Evolutionary conservation across 495 filamentous ascomycete genomes (phyloP), one percentile per base, ranked within the genome.

Genomic region (Hypoxylon crocopeplum): DNA sequence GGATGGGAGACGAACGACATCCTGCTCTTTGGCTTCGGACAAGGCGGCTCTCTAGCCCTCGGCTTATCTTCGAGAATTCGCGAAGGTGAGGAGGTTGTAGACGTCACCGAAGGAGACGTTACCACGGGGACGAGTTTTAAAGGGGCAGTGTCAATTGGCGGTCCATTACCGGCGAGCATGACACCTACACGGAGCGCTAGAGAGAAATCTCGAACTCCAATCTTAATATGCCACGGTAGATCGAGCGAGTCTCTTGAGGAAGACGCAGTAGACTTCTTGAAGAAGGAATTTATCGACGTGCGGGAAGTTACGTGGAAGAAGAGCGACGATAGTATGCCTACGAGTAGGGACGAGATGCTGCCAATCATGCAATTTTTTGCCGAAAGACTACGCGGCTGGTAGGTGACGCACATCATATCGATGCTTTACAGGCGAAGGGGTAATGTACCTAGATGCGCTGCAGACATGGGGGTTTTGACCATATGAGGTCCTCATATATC

Each of bases 321-420:
- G 70, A 66, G 64, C 10, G 90, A 88, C 7, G 94, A 97, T 77
- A 82, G 82, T 7, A 97, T 97, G 94, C 90, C 92, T 17, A 73
- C 75, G 54, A 91, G 78, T 70, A 76, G 87, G 46, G 92, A 96
- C 16, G 93, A 98, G 80, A 91, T 94, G 85, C 56, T 90, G 57
- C 93, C 94, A 2, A 83, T 97, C 40, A 97, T 98, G 93, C 81
- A 85, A 67, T 98, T 97, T 73, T 89, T 97, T 69, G 90, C 88
- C 0, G 80, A 89, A 48, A 80, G 89, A 62, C 71, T 98, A 69
- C 61, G 76, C 77, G 70, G 92, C 83, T 75, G 78, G 79, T 64
- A 54, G 19, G 15, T n/a, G n/a, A n/a, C n/a, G 17, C 24, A 30
- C 10, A 36, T 10, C 19, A 24, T 36, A 17, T 17, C 15, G n/a